These are phyloP conservation scores for Saraca asoca DNA, from an alignment of 331 rosid species.

Conservation along the genomic window DNA sequence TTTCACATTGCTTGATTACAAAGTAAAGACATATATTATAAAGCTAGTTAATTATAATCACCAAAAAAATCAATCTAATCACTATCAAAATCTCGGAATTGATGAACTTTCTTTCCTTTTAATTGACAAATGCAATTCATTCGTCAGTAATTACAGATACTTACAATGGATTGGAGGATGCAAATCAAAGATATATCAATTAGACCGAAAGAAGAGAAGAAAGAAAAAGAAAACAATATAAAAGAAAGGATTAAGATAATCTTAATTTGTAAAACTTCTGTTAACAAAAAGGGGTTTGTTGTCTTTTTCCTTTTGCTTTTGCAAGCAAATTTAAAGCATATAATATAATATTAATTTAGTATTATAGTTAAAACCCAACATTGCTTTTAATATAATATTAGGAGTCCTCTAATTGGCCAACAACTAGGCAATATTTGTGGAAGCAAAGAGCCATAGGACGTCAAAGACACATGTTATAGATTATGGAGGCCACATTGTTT, in stretches of 20 bases:
- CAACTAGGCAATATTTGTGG: constrained; percentile 34
- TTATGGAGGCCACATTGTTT: background rate
- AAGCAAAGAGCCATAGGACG: constrained; percentile 30
- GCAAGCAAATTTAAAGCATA: constrained; percentile 19
- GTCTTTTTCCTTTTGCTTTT: constrained; percentile 50
- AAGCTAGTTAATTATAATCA: constrained; percentile 3
- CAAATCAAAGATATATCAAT: constrained; percentile 35
- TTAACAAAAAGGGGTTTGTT: constrained; percentile 43
- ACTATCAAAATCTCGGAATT: background rate
- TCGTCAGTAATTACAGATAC: background rate
- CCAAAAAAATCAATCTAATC: constrained; percentile 2
- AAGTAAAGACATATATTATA: constrained; percentile 31
- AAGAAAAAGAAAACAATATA: background rate
- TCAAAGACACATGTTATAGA: too few relatives aligned
- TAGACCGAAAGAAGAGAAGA: constrained; percentile 30
- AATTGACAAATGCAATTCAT: constrained; percentile 1
- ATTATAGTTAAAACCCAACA: constrained; percentile 20
- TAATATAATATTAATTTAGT: background rate
- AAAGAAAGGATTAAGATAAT: constrained; percentile 30
- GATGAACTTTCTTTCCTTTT: constrained; percentile 21
- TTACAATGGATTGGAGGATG: constrained; percentile 18
- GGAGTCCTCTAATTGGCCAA: constrained; percentile 33
- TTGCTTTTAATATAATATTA: constrained; percentile 28
- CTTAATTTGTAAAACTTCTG: constrained; percentile 26
- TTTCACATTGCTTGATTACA: constrained; percentile 33